Base-by-base conservation (phyloP, 768 basidiomycete genomes). In the Mycena leptocephala region DNA sequence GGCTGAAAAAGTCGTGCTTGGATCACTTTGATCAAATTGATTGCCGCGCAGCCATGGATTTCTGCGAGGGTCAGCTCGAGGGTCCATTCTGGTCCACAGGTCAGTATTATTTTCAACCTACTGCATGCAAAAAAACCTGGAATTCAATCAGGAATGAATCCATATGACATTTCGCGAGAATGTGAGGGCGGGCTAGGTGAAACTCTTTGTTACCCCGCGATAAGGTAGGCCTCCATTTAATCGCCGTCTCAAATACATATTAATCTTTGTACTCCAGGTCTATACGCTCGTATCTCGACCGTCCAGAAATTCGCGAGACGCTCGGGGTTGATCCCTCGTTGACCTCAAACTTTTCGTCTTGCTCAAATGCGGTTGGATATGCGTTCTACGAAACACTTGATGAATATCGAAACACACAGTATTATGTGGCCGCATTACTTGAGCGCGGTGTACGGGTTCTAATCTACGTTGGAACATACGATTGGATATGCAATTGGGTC, bases 401-500 rank as follows among this genome's bases (percentile, higher is more conserved):
- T 79, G 69, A 70, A 14, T 76, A 32, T 51, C 86, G 87, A 33
- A 86, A 89, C 53, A 87, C 91, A 61, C 84, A 91, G 79, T 81
- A 91, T 82, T 91, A 94, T 81, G 88, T 95, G 74, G 88, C 90
- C 2, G 90, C 88, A 0, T 89, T 96, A 39, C 90, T 96, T 16
- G 95, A 96, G 73, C 91, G 94, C n/a, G 92, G 91, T 0, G 85
- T 96, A 26, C 88, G 90, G 2, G 90, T 93, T 18, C 87, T 96
- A 24, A 90, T 93, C 67, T 95, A 94, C 75, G 92, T 92, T 1
- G 94, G 94, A 10, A 88, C 87, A 41, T 92, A 93, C 71, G 94
- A 95, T 78, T 94, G 92, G 92, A 92, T 92, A 64, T 95, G 94
- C 82, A 95, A 95, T 81, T 93, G 92, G 88, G 84, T 94, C 33